Conservation (phyloP, 2,329 filamentous ascomycete species). For the Podosphaera aphanis region DNA sequence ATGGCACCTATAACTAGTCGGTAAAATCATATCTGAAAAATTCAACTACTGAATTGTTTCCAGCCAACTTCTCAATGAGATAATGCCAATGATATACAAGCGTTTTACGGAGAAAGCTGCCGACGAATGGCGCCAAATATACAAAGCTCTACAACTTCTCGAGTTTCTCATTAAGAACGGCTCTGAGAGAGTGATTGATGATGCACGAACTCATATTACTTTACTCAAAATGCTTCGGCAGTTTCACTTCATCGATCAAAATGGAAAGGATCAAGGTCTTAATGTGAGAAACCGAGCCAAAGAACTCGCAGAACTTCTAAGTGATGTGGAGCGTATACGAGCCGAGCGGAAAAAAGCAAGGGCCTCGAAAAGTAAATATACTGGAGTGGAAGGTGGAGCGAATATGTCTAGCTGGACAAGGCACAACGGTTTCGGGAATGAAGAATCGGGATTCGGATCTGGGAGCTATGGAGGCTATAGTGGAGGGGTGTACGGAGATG, state of each 20-base stretch:
- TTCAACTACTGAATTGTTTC: constrained; percentile 5
- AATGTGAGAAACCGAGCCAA: constrained; percentile 94
- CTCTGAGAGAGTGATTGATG: constrained; percentile 89
- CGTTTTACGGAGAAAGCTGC: constrained; percentile 95
- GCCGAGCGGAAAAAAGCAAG: constrained; percentile 73
- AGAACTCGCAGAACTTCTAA: constrained; percentile 78
- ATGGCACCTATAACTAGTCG: constrained; percentile 94
- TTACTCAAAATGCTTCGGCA: constrained; percentile 95
- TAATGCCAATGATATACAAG: constrained; percentile 99
- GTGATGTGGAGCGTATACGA: constrained; percentile 74
- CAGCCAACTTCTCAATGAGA: constrained; percentile 91
- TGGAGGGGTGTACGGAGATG: constrained; percentile 75
- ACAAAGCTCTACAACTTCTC: constrained; percentile 89
- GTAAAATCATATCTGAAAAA: constrained; percentile 16
- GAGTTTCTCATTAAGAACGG: constrained; percentile 97
- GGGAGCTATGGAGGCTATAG: constrained; percentile 40
- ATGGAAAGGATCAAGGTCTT: constrained; percentile 94
- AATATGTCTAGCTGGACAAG: constrained; percentile 30
- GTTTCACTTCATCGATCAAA: constrained; percentile 88
- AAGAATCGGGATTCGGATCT: constrained; percentile 36
- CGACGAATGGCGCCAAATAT: constrained; percentile 97
- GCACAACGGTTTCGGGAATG: constrained; percentile 83
- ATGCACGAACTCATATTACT: constrained; percentile 83
- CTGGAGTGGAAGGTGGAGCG: constrained; percentile 68
- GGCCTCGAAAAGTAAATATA: constrained; percentile 79